Percentiles rank a stretch among this genome's conserved stretches.
phyloP scores from a whole-genome alignment of 768 basidiomycete species.

The Mycena rosella region DNA sequence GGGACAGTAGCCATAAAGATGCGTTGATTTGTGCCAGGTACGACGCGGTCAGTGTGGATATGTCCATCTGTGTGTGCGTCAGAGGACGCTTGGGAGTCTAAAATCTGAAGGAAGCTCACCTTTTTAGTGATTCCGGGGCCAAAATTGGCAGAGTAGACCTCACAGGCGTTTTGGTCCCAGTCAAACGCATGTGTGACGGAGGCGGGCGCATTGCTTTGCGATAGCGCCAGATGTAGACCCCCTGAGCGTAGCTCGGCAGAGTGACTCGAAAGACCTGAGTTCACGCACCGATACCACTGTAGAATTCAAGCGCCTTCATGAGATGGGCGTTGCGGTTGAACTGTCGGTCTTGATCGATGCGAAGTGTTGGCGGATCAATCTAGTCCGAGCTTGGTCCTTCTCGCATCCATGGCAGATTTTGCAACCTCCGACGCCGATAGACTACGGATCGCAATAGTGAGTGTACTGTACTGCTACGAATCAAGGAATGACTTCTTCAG shows the following conservation, averaged over 20 bases:
- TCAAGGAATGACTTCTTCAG: constrained; percentile 43
- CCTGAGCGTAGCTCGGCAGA: no score
- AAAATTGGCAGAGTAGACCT: constrained; percentile 76
- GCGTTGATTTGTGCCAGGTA: constrained; percentile 63
- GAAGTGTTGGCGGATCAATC: constrained; percentile 7
- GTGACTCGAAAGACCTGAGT: no score
- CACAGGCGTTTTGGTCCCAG: constrained; percentile 83
- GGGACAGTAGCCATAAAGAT: constrained; percentile 82
- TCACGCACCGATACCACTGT: constrained; percentile 79
- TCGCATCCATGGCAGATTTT: constrained; percentile 9
- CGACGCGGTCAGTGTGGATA: constrained; percentile 65
- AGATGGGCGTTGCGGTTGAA: constrained; percentile 28
- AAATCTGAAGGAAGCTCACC: constrained; percentile 47
- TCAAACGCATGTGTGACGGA: constrained; percentile 78
- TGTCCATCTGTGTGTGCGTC: constrained; percentile 54
- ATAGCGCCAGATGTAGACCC: constrained; percentile 78
- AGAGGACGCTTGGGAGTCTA: no score
- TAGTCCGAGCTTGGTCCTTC: background rate
- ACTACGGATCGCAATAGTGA: constrained; percentile 60
- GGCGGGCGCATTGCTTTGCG: constrained; percentile 61
- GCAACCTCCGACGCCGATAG: constrained; percentile 43
- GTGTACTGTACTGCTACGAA: background rate
- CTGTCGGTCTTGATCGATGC: constrained; percentile 1
- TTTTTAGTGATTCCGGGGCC: constrained; percentile 61
- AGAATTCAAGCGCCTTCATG: constrained; percentile 70